These are phyloP conservation scores for Eimeria falciformis DNA, from an alignment of 169 alveolate genomes.

Conservation along the genomic window DNA sequence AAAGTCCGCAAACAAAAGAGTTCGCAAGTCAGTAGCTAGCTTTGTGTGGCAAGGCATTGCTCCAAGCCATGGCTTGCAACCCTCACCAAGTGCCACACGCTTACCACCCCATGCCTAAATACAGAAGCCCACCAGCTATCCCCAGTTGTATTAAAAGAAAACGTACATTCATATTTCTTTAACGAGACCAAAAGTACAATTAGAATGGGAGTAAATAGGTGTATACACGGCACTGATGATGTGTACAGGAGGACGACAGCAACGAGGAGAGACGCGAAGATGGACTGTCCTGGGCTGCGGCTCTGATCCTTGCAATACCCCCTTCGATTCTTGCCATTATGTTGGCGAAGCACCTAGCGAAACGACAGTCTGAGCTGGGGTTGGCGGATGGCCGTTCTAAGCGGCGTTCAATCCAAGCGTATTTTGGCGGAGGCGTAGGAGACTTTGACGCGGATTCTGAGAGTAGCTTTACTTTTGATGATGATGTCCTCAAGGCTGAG, in stretches of 20 bases:
- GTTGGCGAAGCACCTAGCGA: neutral
- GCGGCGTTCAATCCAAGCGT: neutral
- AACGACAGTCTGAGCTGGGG: neutral
- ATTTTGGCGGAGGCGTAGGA: neutral
- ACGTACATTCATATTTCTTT: neutral
- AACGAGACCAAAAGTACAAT: neutral
- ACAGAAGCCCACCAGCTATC: too few species aligned
- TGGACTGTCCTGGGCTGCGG: slow-evolving; percentile 24
- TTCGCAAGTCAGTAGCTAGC: neutral
- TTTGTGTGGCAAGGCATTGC: too few species aligned
- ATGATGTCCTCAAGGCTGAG: neutral
- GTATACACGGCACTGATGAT: too few species aligned
- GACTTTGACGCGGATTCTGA: neutral
- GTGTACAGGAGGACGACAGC: neutral
- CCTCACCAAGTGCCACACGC: too few species aligned
- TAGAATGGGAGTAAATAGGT: too few species aligned
- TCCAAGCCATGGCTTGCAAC: too few species aligned
- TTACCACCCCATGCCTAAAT: too few species aligned
- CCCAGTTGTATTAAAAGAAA: too few species aligned
- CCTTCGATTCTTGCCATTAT: slow-evolving; percentile 8
- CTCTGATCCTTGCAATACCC: neutral
- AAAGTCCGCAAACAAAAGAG: neutral
- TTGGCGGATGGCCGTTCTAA: neutral
- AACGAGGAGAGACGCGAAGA: neutral
- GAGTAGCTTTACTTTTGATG: neutral